phyloP scores from a whole-genome alignment of 2,329 filamentous ascomycete genomes.

The Diaporthe capsici region DNA sequence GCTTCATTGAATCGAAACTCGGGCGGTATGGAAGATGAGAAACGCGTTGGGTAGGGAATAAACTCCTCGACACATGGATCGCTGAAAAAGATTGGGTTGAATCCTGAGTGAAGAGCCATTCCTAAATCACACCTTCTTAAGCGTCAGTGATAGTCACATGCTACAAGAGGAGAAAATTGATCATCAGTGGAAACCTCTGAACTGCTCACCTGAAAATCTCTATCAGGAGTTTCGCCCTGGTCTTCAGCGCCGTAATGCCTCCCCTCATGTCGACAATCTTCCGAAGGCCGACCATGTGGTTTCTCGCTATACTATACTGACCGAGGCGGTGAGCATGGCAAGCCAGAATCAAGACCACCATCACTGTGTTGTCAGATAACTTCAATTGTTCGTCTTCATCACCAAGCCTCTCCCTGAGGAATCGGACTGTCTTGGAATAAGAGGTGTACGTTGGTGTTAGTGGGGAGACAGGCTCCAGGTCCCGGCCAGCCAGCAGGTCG shows the following conservation, averaged over 20 bases:
- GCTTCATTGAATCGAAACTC: background rate
- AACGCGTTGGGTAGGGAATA: slow-evolving; percentile 3
- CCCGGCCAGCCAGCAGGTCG: slow-evolving; percentile 43
- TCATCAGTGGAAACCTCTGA: background rate
- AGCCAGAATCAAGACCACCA: slow-evolving; percentile 51
- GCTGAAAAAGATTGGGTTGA: slow-evolving; percentile 21
- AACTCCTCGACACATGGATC: background rate
- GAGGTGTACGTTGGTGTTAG: slow-evolving; percentile 46
- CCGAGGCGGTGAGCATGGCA: slow-evolving; percentile 48
- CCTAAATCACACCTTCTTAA: slow-evolving; percentile 33
- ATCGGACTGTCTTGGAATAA: slow-evolving; percentile 16
- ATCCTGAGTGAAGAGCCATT: slow-evolving; percentile 22
- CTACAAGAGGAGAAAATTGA: too few relatives aligned
- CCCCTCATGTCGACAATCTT: slow-evolving; percentile 56
- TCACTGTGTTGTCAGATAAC: slow-evolving; percentile 50
- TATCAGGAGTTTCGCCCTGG: slow-evolving; percentile 52
- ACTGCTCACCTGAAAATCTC: slow-evolving; percentile 51
- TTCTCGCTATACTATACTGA: slow-evolving; percentile 47
- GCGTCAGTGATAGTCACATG: background rate
- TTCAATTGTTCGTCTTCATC: slow-evolving; percentile 43
- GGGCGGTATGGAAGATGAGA: background rate
- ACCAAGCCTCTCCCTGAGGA: slow-evolving; percentile 48
- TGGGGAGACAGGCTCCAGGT: slow-evolving; percentile 46
- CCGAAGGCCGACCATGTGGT: slow-evolving; percentile 54
- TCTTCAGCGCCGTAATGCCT: slow-evolving; percentile 49